A percentile compares a stretch with the other conserved stretches of the same genome.
Conservation (phyloP, 306 rosid genomes). For the Myrica gale region DNA sequence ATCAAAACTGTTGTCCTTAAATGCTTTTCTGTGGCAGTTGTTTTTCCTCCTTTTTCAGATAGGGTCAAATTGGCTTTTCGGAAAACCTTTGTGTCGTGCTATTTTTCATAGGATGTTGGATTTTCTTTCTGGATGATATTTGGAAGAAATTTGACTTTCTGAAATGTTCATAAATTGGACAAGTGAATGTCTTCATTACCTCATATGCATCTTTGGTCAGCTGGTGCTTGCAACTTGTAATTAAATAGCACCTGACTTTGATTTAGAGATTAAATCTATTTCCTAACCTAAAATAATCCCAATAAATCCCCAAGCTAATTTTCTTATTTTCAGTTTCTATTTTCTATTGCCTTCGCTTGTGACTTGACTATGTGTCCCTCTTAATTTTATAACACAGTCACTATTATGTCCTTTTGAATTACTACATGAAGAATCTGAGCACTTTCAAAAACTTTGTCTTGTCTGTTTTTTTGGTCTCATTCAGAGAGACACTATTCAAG, state of each 20-base stretch:
- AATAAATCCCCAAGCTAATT: neutral
- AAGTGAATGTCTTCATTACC: neutral
- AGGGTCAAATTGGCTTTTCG: neutral
- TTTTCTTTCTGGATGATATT: neutral
- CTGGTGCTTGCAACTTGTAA: neutral
- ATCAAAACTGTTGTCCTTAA: neutral
- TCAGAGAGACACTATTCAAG: conserved; percentile 71
- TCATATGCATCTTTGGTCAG: neutral
- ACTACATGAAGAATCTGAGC: neutral
- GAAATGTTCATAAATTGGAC: neutral
- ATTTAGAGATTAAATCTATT: neutral
- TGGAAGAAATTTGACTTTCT: neutral
- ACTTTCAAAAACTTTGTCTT: neutral
- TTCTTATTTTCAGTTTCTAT: neutral
- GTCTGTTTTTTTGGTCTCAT: conserved; percentile 8
- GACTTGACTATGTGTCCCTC: neutral
- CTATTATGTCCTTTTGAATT: neutral
- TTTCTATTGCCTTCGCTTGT: neutral
- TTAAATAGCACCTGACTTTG: neutral
- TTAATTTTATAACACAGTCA: neutral
- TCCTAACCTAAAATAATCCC: neutral
- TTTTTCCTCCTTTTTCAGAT: neutral
- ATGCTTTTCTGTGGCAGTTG: neutral
- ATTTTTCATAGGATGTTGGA: neutral
- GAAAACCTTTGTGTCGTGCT: neutral